Conservation (phyloP, 306 rosid genomes). For the Psophocarpus tetragonolobus region DNA sequence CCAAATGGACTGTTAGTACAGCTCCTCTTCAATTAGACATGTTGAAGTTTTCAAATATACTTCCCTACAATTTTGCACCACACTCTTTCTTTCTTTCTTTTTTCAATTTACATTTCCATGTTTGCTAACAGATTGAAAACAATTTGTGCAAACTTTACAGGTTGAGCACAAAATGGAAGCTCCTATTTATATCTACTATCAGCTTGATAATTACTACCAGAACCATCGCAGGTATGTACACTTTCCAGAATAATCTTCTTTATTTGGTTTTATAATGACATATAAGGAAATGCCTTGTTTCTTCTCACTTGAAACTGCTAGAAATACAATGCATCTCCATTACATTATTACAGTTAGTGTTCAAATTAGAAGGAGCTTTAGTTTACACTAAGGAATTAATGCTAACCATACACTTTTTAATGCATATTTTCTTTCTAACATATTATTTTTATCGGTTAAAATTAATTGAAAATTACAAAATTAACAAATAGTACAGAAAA, state of each 20-base stretch:
- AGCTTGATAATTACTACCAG: constrained; percentile 83
- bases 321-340: neutral
- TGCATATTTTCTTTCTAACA: too few species aligned
- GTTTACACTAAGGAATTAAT: too few species aligned
- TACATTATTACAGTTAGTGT: too few species aligned
- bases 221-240: constrained; percentile 76
- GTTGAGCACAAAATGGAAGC: constrained; percentile 71
- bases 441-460: too few species aligned
- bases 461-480: too few species aligned
- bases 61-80: neutral
- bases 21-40: neutral
- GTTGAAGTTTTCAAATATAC: constrained; percentile 1
- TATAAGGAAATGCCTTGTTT: neutral
- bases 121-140: constrained; percentile 12
- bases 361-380: neutral
- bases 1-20: constrained; percentile 61
- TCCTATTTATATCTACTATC: constrained; percentile 74
- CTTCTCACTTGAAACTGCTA: neutral
- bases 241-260: neutral
- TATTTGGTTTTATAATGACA: neutral
- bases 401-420: too few species aligned
- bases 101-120: neutral
- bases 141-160: constrained; percentile 45
- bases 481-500: too few species aligned
- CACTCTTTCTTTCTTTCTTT: neutral